A percentile compares a stretch with the other conserved stretches of the same genome.
These are phyloP conservation scores for Trypanosoma grayi DNA, from an alignment of 208 protist species.

Conservation along the genomic window DNA sequence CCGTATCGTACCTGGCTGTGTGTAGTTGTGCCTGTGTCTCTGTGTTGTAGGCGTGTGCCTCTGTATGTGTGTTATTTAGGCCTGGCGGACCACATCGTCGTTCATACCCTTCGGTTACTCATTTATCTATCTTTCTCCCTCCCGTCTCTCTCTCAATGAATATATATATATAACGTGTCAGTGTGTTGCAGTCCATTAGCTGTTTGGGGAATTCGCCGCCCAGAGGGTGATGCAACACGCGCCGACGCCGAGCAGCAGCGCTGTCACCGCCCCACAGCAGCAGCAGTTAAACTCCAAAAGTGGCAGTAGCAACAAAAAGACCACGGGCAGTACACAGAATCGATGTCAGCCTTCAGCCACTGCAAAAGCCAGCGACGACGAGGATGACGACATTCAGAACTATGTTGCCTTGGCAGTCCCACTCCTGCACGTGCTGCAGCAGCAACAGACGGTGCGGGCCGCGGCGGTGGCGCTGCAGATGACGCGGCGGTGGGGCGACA, in stretches of 20 bases:
- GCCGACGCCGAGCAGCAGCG: no score
- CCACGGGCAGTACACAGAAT: background rate
- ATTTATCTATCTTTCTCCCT: background rate
- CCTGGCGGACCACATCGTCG: background rate
- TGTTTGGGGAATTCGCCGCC: no score
- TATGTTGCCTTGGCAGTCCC: constrained; percentile 24
- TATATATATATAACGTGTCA: constrained; percentile 10
- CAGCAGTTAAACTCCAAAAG: no score
- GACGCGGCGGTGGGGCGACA: constrained; percentile 10
- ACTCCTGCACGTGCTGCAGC: constrained; percentile 19
- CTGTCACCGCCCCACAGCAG: no score
- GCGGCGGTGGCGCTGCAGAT: constrained; percentile 18
- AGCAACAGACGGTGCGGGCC: constrained; percentile 5
- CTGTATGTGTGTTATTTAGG: no score
- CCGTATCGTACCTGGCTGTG: no score
- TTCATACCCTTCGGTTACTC: background rate
- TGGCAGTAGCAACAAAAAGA: no score
- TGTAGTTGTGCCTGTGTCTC: no score
- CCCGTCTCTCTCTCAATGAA: background rate
- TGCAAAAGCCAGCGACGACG: background rate
- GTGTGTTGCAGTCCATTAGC: no score
- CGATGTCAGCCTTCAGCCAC: background rate
- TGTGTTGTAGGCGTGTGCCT: no score
- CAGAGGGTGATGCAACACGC: no score
- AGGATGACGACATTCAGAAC: background rate